Conservation (phyloP, 2,329 filamentous ascomycete species). For the Penicillium brasilianum region DNA sequence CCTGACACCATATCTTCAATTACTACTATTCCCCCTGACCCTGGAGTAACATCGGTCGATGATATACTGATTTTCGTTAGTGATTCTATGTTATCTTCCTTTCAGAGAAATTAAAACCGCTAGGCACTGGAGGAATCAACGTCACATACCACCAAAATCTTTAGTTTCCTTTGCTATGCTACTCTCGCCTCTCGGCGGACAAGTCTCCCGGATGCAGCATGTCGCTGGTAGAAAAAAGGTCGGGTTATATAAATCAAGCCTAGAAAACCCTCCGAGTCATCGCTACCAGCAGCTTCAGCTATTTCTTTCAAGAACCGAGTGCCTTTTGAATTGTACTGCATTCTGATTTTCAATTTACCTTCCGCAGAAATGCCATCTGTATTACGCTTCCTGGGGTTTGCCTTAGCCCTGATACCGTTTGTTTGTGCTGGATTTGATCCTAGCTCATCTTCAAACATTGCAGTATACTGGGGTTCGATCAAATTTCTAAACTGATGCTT, state of each 20-base stretch:
- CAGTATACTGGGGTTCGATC: conserved; percentile 63
- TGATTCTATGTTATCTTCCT: background rate
- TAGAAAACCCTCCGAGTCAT: background rate
- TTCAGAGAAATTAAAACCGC: background rate
- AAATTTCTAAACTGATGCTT: background rate
- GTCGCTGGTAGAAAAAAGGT: background rate
- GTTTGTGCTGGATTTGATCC: conserved; percentile 41
- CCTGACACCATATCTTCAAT: background rate
- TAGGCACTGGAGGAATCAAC: background rate
- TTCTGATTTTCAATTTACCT: too few species aligned
- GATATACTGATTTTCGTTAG: background rate
- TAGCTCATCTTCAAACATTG: conserved; percentile 57
- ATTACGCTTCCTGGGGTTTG: background rate
- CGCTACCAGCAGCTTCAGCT: background rate
- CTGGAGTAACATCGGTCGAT: background rate
- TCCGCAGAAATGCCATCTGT: too few species aligned
- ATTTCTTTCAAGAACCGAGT: too few species aligned
- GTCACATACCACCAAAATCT: background rate
- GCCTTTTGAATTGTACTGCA: background rate
- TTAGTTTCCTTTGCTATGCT: background rate
- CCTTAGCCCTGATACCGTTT: background rate
- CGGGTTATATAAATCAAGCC: background rate
- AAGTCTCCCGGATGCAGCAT: background rate
- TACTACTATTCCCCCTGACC: background rate
- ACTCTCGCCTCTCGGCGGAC: background rate